Conservation (phyloP, 495 filamentous ascomycete genomes). For the Talaromyces thailandensis region DNA sequence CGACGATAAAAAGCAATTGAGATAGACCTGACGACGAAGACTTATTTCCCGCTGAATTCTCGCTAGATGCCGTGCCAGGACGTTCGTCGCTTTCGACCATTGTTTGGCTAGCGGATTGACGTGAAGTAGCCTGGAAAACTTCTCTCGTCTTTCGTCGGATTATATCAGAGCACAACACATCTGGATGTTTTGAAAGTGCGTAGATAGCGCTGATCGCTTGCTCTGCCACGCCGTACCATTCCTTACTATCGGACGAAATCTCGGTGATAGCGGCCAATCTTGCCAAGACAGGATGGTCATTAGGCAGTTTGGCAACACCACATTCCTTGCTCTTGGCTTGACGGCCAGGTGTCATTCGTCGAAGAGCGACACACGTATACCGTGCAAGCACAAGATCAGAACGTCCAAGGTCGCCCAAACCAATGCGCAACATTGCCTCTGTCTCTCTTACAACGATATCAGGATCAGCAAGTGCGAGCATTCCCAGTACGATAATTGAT, state of each 20-base stretch:
- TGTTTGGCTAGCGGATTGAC: constrained; percentile 22
- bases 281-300: constrained; percentile 79
- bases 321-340: constrained; percentile 62
- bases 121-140: constrained; percentile 54
- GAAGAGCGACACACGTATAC: constrained; percentile 87
- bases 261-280: constrained; percentile 79
- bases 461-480: constrained; percentile 88
- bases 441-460: constrained; percentile 91
- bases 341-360: constrained; percentile 78
- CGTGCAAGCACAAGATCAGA: constrained; percentile 81
- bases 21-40: constrained; percentile 63
- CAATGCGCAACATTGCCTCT: constrained; percentile 85
- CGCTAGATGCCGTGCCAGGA: constrained; percentile 25
- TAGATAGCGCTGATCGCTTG: constrained; percentile 96
- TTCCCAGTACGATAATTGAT: constrained; percentile 92
- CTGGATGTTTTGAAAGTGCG: constrained; percentile 86
- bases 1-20: constrained; percentile 90
- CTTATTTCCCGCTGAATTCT: constrained; percentile 22
- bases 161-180: constrained; percentile 88
- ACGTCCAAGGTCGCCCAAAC: constrained; percentile 71
- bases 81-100: constrained; percentile 38
- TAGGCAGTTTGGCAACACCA: constrained; percentile 70
- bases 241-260: constrained; percentile 76
- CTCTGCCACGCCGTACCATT: constrained; percentile 97
- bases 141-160: constrained; percentile 75